Conservation (phyloP, 306 rosid genomes). For the Sindora glabra region DNA sequence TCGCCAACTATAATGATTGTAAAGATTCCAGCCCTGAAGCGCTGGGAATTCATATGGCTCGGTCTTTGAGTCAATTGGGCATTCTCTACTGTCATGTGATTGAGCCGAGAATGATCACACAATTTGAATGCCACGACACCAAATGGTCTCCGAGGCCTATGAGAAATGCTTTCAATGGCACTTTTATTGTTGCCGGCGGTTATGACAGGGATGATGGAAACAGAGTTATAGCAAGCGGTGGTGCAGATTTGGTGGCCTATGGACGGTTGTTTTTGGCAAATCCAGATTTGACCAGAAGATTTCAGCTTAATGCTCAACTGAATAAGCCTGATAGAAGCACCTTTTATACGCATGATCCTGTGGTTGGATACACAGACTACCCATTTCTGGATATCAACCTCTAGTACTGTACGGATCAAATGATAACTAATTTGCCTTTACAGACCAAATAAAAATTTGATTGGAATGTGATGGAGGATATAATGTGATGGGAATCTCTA, state of each 20-base stretch:
- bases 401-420: too few species aligned
- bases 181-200: slow-evolving; percentile 57
- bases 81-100: slow-evolving; percentile 48
- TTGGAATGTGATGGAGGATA: too few species aligned
- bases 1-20: slow-evolving; percentile 34
- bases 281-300: slow-evolving; percentile 50
- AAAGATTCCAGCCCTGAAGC: slow-evolving; percentile 65
- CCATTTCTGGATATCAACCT: slow-evolving; percentile 6
- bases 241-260: slow-evolving; percentile 42
- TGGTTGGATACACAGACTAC: slow-evolving; percentile 56
- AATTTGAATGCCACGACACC: slow-evolving; percentile 2
- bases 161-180: slow-evolving; percentile 40
- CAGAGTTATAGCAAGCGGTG: slow-evolving; percentile 6
- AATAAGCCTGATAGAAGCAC: slow-evolving; percentile 34
- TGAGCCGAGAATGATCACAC: slow-evolving; percentile 58
- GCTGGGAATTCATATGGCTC: slow-evolving; percentile 42
- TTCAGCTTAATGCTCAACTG: slow-evolving; percentile 32
- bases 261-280: slow-evolving; percentile 53
- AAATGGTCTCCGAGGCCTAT: slow-evolving; percentile 29
- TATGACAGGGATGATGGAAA: slow-evolving; percentile 41
- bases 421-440: too few species aligned
- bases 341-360: slow-evolving; percentile 33
- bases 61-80: slow-evolving; percentile 26
- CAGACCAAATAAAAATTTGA: too few species aligned
- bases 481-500: too few species aligned